Base-by-base conservation (phyloP, 192 early-diverging fungal species). In the Mortierella claussenii region DNA sequence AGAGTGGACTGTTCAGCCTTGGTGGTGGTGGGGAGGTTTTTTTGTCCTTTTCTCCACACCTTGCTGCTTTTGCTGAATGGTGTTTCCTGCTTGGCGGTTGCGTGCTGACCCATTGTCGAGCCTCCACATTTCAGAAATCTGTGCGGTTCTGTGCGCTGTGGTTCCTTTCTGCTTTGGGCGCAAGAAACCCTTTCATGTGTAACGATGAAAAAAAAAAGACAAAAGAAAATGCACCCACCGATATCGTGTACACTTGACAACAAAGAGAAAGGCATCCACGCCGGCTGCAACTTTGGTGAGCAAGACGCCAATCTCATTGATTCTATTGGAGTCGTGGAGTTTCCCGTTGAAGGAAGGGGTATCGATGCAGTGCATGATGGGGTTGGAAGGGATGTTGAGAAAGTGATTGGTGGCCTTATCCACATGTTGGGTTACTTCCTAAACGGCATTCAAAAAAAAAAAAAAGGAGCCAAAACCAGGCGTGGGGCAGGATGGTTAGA, bases 361-460 rank as follows among this genome's bases (percentile, higher is more conserved):
- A 30, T 82, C 80, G 51, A 82, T 68, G 30, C 80, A 82, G 49
- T 71, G 73, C 64, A 82, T 78, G 49, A 70, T 57, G 4, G 74
- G 63, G 46, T 82, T 66, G 10, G 62, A 45, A 37, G 66, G 61
- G 12, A 67, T 70, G 54, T 78, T 71, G 21, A 82, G 64, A 31
- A 76, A 82, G 36, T 63, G 61, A 21, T 78, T 78, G 2, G 68
- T 65, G 1, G 60, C 62, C 47, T 59, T 66, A 44, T 63, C 66
- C 33, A 82, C 80, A 58, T 65, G 67, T 37, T 82, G 68, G 0
- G 80, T 82, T 55, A 82, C 74, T 54, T 82, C 80, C 69, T 80
- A 61, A 50, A 31, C 46, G 36, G 5, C n/a, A n/a, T 23, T 18
- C 6, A 47, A 43, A 11, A 13, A 37, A 26, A 33, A 2, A 60